A percentile compares a stretch with the other conserved stretches of the same genome.
Conservation (phyloP, 2,329 filamentous ascomycete genomes). For the Pestalotiopsis sp. region DNA sequence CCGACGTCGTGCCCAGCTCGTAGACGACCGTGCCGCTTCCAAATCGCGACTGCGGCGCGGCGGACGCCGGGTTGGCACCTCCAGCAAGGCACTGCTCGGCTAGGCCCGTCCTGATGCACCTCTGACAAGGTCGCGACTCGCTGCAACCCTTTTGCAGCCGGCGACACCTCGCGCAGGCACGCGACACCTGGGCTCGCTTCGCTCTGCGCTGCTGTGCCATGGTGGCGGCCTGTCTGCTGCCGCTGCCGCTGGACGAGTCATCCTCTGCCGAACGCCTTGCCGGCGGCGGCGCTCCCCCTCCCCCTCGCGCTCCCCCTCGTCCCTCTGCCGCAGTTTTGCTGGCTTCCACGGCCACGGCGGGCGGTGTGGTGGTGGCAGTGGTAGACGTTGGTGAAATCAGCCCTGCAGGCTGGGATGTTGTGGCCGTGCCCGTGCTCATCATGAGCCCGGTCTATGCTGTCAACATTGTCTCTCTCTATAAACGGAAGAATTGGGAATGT, state of each 20-base stretch:
- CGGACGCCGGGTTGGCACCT: slow-evolving; percentile 10
- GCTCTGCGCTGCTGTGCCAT: slow-evolving; percentile 11
- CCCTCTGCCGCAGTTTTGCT: background rate
- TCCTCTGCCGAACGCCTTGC: background rate
- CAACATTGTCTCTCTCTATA: background rate
- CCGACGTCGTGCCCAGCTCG: slow-evolving; percentile 8
- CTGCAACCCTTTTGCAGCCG: slow-evolving; percentile 44
- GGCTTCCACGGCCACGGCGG: background rate
- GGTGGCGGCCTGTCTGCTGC: background rate
- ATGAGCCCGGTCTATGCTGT: background rate
- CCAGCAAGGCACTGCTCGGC: slow-evolving; percentile 36
- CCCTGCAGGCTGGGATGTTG: background rate
- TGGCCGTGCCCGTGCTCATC: slow-evolving; percentile 7
- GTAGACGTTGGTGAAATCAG: background rate
- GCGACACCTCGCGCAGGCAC: slow-evolving; percentile 45
- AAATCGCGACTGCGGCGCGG: slow-evolving; percentile 9
- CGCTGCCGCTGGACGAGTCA: background rate
- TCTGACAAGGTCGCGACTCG: slow-evolving; percentile 43
- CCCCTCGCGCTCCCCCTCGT: background rate
- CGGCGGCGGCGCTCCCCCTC: background rate
- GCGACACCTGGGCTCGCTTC: slow-evolving; percentile 43
- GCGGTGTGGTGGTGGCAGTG: background rate
- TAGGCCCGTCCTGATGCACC: slow-evolving; percentile 44
- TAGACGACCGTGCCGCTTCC: slow-evolving; percentile 9
- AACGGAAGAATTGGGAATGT: background rate